phyloP scores from a whole-genome alignment of 2,329 filamentous ascomycete genomes.

The Acephala macrosclerotiorum region DNA sequence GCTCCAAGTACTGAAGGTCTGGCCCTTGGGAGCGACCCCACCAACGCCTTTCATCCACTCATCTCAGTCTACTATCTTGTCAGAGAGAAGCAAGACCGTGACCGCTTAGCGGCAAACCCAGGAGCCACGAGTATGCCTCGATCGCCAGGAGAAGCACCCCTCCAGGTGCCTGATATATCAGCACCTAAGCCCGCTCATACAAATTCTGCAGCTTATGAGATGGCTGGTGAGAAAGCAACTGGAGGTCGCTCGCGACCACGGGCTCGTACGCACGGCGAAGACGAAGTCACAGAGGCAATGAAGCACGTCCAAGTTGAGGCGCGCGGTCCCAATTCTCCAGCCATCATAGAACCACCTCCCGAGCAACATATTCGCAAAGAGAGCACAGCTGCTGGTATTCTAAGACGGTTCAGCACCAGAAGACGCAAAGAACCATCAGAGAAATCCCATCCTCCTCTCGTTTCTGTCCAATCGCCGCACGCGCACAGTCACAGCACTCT shows the following conservation, averaged over 20 bases:
- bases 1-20: conserved; percentile 87
- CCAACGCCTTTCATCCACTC: conserved; percentile 92
- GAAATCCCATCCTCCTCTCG: conserved; percentile 69
- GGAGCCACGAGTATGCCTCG: conserved; percentile 64
- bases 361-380: conserved; percentile 78
- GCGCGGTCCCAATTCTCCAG: conserved; percentile 53
- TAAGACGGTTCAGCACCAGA: conserved; percentile 91
- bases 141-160: conserved; percentile 56
- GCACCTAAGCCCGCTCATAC: conserved; percentile 89
- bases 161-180: conserved; percentile 76
- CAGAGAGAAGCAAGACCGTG: conserved; percentile 90
- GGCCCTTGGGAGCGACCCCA: conserved; percentile 81
- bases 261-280: conserved; percentile 92
- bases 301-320: conserved; percentile 68
- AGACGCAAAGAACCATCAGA: conserved; percentile 71
- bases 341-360: conserved; percentile 62
- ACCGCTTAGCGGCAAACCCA: conserved; percentile 65
- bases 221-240: conserved; percentile 87
- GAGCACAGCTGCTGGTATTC: conserved; percentile 81
- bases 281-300: conserved; percentile 79
- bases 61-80: conserved; percentile 96
- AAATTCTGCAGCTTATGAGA: conserved; percentile 83
- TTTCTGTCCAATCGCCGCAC: conserved; percentile 81
- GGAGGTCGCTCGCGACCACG: conserved; percentile 84
- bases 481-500: conserved; percentile 70